Evolutionary conservation across 1,284 basidiomycete species (phyloP).

Genomic region (Boletus sp.): DNA sequence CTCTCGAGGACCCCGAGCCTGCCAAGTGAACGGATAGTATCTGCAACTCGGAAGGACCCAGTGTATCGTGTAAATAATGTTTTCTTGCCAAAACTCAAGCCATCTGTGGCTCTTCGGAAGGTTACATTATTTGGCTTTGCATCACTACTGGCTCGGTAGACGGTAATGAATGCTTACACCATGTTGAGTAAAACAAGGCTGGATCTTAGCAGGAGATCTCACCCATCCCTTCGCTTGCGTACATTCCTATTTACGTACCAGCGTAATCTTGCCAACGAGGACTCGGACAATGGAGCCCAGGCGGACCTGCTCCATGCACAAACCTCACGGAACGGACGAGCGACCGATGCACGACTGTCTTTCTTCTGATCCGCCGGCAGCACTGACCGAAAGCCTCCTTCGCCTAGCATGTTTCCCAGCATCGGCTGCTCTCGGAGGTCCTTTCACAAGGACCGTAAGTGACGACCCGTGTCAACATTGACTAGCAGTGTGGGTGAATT

Average conservation of each 20-base stretch:
- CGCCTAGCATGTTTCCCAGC: constrained; percentile 17
- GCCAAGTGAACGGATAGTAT: constrained; percentile 14
- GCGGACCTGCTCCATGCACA: too few relatives aligned
- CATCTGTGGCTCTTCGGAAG: not conserved
- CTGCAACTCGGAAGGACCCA: not conserved
- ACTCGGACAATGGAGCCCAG: not conserved
- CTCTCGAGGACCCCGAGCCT: constrained; percentile 67
- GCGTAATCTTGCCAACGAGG: not conserved
- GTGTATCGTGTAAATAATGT: constrained; percentile 25
- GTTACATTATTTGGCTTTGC: too few relatives aligned
- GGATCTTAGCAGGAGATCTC: not conserved
- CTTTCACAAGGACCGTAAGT: constrained; percentile 10
- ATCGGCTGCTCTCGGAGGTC: constrained; percentile 17
- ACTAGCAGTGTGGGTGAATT: constrained; percentile 7
- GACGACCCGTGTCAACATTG: constrained; percentile 10
- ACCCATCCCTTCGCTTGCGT: too few relatives aligned
- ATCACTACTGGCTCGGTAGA: too few relatives aligned
- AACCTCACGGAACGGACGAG: too few relatives aligned
- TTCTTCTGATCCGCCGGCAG: not conserved
- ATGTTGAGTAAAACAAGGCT: too few relatives aligned
- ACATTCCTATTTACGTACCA: too few relatives aligned
- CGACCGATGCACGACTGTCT: not conserved
- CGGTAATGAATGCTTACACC: too few relatives aligned
- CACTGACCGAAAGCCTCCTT: not conserved
- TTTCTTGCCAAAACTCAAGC: constrained; percentile 12